Evolutionary conservation across 306 rosid species (phyloP), one percentile per base, ranked within the genome.

Genomic region (Luffa acutangula): DNA sequence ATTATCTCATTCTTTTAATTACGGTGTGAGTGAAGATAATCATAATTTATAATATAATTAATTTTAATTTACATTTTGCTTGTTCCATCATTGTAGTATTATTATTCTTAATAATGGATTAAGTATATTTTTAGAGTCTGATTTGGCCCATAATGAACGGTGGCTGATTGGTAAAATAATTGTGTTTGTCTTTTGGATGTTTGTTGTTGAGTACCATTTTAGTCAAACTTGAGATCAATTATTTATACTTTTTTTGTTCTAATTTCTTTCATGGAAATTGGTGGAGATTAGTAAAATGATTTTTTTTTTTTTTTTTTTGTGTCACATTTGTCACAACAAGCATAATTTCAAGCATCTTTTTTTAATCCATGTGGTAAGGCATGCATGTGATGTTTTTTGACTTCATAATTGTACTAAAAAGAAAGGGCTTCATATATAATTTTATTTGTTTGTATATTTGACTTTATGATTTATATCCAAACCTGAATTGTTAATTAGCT

Each of bases 1-100:
- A 74, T 74, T 15, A 51, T 72, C 57, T 14, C 39, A 72, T 72
- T 72, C 77, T 72, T 71, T 72, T 48, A 72, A 72, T 72, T 72
- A 72, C 13, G 21, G 13, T 71, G 36, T 72, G 77, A 72, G 59
- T 72, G 41, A 31, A 7, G 39, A 67, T 67, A 8, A 67, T 39
- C 4, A 42, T 25, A 18, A 72, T 6, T 25, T 72, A 31, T 46
- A 48, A 48, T 74, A 15, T 6, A 51, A 15, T 49, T 17, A 33
- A 43, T 49, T 15, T 51, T 12, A 25, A 6, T n/a, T 45, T 45
- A 69, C 49, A 37, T 37, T 7, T 37, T 15, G 3, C 15, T 37
- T 20, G 17, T 12, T 20, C 45, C 15, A 31, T 48, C 2, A 31
- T 51, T 17, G 62, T 74, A 49, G 0, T 51, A 74, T 74, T 51